These are phyloP conservation scores for Ampelomyces quisqualis DNA, from an alignment of 2,329 filamentous ascomycete genomes.

Conservation along the genomic window DNA sequence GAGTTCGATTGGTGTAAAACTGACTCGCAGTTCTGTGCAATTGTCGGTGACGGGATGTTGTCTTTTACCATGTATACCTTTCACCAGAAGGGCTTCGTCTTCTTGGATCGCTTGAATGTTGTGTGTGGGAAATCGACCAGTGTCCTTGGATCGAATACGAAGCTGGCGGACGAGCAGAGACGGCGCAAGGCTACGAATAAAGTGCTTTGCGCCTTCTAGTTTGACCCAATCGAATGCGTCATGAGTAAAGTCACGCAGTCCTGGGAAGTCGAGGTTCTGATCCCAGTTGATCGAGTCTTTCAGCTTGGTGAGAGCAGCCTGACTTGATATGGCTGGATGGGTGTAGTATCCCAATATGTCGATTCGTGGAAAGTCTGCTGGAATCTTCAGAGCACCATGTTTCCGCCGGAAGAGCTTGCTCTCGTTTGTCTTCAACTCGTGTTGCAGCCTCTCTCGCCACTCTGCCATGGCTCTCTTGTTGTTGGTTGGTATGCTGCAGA, in stretches of 20 bases:
- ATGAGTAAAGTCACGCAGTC: slow-evolving; percentile 70
- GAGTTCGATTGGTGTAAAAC: slow-evolving; percentile 73
- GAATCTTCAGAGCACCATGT: slow-evolving; percentile 72
- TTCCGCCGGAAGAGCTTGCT: slow-evolving; percentile 75
- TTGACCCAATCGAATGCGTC: slow-evolving; percentile 87
- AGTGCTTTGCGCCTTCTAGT: slow-evolving; percentile 76
- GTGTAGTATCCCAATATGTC: slow-evolving; percentile 85
- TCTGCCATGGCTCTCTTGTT: slow-evolving; percentile 60
- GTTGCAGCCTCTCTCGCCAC: slow-evolving; percentile 72
- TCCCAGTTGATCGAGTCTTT: slow-evolving; percentile 61
- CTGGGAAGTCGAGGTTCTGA: slow-evolving; percentile 62
- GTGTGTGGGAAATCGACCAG: slow-evolving; percentile 20
- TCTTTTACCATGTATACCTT: slow-evolving; percentile 66
- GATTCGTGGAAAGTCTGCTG: slow-evolving; percentile 75
- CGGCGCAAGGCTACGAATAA: slow-evolving; percentile 77
- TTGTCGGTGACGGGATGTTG: slow-evolving; percentile 73
- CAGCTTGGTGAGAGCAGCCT: slow-evolving; percentile 58
- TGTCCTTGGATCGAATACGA: slow-evolving; percentile 39
- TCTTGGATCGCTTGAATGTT: slow-evolving; percentile 46
- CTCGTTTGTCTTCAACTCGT: slow-evolving; percentile 81
- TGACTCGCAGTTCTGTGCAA: slow-evolving; percentile 73
- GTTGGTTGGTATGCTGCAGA: slow-evolving; percentile 65
- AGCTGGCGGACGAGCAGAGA: slow-evolving; percentile 67
- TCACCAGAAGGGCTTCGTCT: slow-evolving; percentile 59
- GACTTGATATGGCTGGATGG: slow-evolving; percentile 75